Base-by-base conservation (phyloP, 345 rosid species). In the Salix purpurea region DNA sequence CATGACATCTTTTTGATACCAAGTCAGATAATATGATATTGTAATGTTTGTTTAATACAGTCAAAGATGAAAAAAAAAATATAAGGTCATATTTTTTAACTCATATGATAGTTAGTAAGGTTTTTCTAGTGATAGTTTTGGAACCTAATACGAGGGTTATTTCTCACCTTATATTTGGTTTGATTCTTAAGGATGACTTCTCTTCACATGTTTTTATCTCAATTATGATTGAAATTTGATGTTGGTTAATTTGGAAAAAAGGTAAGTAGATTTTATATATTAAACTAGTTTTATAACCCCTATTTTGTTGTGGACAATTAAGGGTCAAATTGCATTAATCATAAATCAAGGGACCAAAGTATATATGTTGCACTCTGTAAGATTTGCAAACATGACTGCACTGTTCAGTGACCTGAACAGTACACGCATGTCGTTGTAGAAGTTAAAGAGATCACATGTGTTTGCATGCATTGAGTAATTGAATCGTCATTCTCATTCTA, bases 1-100 rank as follows among this genome's bases (percentile, higher is more conserved):
- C 75, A 77, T 52, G 80, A 76, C 46, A 71, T 74, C 76, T 82
- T 74, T 85, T 74, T 77, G 76, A 82, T 85, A 82, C 79, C 85
- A 77, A 79, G 74, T 69, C 77, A 65, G 54, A 60, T 67, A 69
- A 69, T 32, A 32, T 11, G 42, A 62, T 69, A 44, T 15, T 34
- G 12, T 28, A 11, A 6, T 32, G 46, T 7, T 71, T 13, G 67
- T 56, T 56, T n/a, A 54, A 71, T n/a, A 7, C 34, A 18, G 11
- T 42, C 11, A 26, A 26, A 54, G 30, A 34, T 10, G 37, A 26
- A 23, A 71, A 54, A 34, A 34, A 32, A 52, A 28, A 46, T 36
- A 40, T 3, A 36, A 71, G 62, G 44, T 32, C 32, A 32, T 32
- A 42, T 40, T 69, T 69, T 12, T 50, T 50, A 50, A 50, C 56